Percentiles rank a stretch among this genome's conserved stretches.
Evolutionary conservation across 2,329 filamentous ascomycete genomes (phyloP).

Genomic region (Exophiala sp.): DNA sequence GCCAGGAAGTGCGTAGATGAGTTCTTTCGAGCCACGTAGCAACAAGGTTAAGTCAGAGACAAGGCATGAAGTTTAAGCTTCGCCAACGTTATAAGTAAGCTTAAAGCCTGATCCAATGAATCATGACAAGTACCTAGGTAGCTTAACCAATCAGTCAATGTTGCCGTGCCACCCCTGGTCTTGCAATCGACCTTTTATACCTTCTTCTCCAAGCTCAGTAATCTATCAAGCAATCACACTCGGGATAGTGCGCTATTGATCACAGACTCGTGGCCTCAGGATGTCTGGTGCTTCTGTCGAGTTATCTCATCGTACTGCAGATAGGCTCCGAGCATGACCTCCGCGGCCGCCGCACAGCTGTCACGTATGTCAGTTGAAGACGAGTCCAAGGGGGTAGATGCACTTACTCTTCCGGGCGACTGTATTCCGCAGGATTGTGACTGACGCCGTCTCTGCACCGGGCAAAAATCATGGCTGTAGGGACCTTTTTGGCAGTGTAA

Average conservation of each 20-base stretch:
- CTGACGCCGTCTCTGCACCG: constrained; percentile 61
- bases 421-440: constrained; percentile 51
- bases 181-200: too few relatives aligned
- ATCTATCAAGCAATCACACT: too few relatives aligned
- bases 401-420: constrained; percentile 12
- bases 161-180: too few relatives aligned
- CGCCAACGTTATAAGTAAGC: too few relatives aligned
- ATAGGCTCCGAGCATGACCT: constrained; percentile 12
- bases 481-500: constrained; percentile 29
- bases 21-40: too few relatives aligned
- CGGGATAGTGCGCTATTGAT: background rate
- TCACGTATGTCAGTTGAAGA: background rate
- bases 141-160: too few relatives aligned
- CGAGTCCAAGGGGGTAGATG: background rate
- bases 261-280: background rate
- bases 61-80: too few relatives aligned
- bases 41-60: too few relatives aligned
- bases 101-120: too few relatives aligned
- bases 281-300: background rate
- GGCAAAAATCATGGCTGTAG: constrained; percentile 67
- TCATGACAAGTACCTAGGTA: too few relatives aligned
- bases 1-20: too few relatives aligned
- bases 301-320: constrained; percentile 3
- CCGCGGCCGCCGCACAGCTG: constrained; percentile 6
- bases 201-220: too few relatives aligned